A percentile compares a stretch with the other conserved stretches of the same genome.
phyloP scores from a whole-genome alignment of 768 basidiomycete species.

The Suillus weaverae region DNA sequence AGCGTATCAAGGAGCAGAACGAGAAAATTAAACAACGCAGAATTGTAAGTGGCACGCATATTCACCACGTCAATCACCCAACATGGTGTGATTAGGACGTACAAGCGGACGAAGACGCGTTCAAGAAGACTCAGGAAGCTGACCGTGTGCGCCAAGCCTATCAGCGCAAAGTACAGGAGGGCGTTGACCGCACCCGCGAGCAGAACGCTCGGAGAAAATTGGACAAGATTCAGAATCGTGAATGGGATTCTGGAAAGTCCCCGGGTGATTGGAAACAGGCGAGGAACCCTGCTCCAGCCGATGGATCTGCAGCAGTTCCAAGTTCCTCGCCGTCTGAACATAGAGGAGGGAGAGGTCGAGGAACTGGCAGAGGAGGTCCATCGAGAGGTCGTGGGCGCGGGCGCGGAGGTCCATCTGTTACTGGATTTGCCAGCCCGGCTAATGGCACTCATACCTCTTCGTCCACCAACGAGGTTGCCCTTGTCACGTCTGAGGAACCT shows the following conservation, averaged over 20 bases:
- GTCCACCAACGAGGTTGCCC: not conserved
- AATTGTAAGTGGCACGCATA: slow-evolving; percentile 41
- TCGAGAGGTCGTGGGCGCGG: slow-evolving; percentile 39
- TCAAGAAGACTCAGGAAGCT: slow-evolving; percentile 64
- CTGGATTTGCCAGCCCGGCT: not conserved
- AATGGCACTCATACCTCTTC: slow-evolving; percentile 1
- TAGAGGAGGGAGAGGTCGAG: slow-evolving; percentile 31
- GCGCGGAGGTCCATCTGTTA: slow-evolving; percentile 25
- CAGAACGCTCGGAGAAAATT: slow-evolving; percentile 80
- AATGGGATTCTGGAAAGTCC: slow-evolving; percentile 83
- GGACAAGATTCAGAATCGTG: slow-evolving; percentile 74
- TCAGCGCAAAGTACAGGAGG: slow-evolving; percentile 65
- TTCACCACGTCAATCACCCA: slow-evolving; percentile 3
- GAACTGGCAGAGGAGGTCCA: slow-evolving; percentile 31
- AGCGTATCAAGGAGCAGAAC: slow-evolving; percentile 68
- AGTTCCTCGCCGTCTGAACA: slow-evolving; percentile 17
- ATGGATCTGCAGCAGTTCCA: slow-evolving; percentile 9
- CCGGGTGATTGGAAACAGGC: slow-evolving; percentile 17
- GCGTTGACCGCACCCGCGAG: slow-evolving; percentile 68
- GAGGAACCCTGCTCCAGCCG: slow-evolving; percentile 11
- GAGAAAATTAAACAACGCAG: slow-evolving; percentile 74
- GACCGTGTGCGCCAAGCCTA: slow-evolving; percentile 60
- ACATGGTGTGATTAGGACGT: slow-evolving; percentile 54
- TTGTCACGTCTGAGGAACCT: not conserved
- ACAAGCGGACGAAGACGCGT: slow-evolving; percentile 78